Conservation (phyloP, 805 yeast genomes). For the Nakazawaea pomicola region DNA sequence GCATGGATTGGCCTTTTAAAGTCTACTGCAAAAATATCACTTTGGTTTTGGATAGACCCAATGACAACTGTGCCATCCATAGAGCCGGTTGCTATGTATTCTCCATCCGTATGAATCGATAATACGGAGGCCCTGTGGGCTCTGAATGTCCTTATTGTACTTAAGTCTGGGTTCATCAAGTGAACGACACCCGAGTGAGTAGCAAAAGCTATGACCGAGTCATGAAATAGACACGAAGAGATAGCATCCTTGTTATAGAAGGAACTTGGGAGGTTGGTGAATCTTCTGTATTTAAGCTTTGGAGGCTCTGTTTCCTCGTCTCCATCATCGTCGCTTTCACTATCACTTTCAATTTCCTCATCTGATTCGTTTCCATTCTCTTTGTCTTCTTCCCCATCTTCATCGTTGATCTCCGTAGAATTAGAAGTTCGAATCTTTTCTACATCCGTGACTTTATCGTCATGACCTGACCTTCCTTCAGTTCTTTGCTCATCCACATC, state of each 20-base stretch:
- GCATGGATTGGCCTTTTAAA: conserved; percentile 86
- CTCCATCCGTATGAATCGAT: conserved; percentile 68
- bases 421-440: too few relatives aligned
- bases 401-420: too few relatives aligned
- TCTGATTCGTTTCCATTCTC: too few relatives aligned
- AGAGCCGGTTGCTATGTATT: conserved; percentile 78
- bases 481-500: too few relatives aligned
- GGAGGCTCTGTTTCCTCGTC: conserved; percentile 64
- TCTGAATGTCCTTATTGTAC: conserved; percentile 64
- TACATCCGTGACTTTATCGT: too few relatives aligned
- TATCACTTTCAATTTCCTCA: conserved; percentile 27
- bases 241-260: conserved; percentile 76
- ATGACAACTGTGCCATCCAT: conserved; percentile 91
- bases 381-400: too few relatives aligned
- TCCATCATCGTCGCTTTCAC: conserved; percentile 32
- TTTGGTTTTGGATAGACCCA: conserved; percentile 59
- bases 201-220: conserved; percentile 67
- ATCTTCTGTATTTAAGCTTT: conserved; percentile 64
- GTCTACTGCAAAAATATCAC: conserved; percentile 69
- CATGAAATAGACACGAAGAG: conserved; percentile 61
- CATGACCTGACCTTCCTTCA: too few relatives aligned
- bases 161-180: conserved; percentile 54
- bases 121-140: conserved; percentile 85
- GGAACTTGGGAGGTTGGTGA: conserved; percentile 60
- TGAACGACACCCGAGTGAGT: conserved; percentile 86